These are phyloP conservation scores for Colletotrichum melonis DNA, from an alignment of 2,329 filamentous ascomycete genomes.

Conservation along the genomic window DNA sequence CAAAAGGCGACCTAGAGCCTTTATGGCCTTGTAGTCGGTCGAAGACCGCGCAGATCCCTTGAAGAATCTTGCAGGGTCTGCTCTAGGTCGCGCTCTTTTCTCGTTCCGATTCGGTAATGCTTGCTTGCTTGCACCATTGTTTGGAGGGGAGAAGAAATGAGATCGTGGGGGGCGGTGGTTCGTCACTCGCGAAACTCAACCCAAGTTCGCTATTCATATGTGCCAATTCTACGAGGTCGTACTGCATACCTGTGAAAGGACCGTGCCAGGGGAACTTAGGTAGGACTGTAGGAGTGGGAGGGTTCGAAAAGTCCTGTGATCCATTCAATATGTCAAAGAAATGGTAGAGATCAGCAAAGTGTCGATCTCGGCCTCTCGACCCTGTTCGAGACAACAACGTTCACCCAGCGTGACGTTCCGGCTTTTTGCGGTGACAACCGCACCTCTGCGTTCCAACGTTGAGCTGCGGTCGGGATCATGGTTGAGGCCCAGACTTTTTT, in stretches of 20 bases:
- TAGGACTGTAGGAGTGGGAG: no score
- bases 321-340: constrained; percentile 7
- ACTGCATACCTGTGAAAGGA: neutral
- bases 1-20: neutral
- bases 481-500: no score
- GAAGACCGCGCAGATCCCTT: constrained; percentile 6
- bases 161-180: neutral
- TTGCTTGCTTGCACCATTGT: neutral
- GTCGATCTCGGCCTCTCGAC: neutral
- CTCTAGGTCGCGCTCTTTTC: neutral
- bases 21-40: neutral
- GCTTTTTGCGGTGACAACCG: no score
- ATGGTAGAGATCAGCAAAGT: constrained; percentile 1
- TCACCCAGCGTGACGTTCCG: neutral
- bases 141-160: neutral
- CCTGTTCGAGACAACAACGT: neutral
- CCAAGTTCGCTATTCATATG: neutral
- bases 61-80: neutral
- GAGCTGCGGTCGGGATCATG: no score
- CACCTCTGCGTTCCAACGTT: no score
- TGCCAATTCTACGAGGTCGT: neutral
- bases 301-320: neutral
- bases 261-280: neutral
- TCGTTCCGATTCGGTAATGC: neutral
- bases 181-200: neutral